Base-by-base conservation (phyloP, 371 early-diverging fungal species). In the Mucor lusitanicus region DNA sequence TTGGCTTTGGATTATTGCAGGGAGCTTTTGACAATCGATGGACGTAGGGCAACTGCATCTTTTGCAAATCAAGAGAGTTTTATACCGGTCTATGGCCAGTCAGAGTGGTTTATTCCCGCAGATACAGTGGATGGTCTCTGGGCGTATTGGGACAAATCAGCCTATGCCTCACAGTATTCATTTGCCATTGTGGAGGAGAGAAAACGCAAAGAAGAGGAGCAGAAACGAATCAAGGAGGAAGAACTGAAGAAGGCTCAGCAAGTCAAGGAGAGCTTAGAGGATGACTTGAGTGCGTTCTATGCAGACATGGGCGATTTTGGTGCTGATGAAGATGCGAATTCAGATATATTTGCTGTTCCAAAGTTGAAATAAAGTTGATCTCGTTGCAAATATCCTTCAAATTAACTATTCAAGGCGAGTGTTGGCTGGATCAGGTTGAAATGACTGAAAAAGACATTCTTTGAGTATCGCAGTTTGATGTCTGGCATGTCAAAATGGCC, bases 111-210 rank as follows among this genome's bases (percentile, higher is more conserved):
- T 8, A 72, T 80, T 61, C 54, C 69, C 32, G 76, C 79, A 0
- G 72, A 76, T 57, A 60, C 66, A 8, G 35, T 72, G 28, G 75
- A 81, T 57, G 78, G 74, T 4, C 64, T 82, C n/a, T 71, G 73
- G 71, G 74, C 78, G 33, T 88, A 88, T 64, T 77, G 87, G 73
- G 89, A 87, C 68, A 76, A 80, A 46, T 72, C 75, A n/a, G 79
- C 85, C 4, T 87, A 81, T 68, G 74, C 75, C 25, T 70, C 73
- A 12, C 76, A 74, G 42, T 82, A 72, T 42, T 77, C 79, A 13
- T 57, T 61, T 35, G 61, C 68, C 0, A 59, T 76, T 27, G 75
- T 70, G 42, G 53, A 59, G 19, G 76, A 75, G 32, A 73, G 73
- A 17, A 65, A 64, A 44, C 37, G 58, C 37, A 68, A 68, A 39